Evolutionary conservation across 1,139 yeast genomes (phyloP).

Genomic region (Saccharomyces hybrid): DNA sequence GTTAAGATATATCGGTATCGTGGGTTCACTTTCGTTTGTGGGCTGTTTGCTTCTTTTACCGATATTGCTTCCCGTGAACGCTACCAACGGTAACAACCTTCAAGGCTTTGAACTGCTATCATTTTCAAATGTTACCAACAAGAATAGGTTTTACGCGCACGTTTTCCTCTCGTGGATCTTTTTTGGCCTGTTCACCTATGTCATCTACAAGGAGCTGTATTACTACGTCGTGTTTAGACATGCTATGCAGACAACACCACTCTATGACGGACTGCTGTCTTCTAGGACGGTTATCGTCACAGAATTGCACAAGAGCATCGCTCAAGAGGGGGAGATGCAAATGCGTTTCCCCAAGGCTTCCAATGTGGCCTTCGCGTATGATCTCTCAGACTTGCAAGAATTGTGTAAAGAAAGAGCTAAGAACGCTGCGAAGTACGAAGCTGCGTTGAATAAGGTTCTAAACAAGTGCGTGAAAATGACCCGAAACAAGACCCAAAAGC

Average conservation of each 20-base stretch:
- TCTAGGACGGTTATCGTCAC: slow-evolving; percentile 63
- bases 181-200: slow-evolving; percentile 51
- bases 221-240: slow-evolving; percentile 62
- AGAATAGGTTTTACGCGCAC: slow-evolving; percentile 61
- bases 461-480: slow-evolving; percentile 50
- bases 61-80: slow-evolving; percentile 77
- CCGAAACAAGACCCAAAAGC: slow-evolving; percentile 47
- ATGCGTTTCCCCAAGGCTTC: slow-evolving; percentile 53
- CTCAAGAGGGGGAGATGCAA: slow-evolving; percentile 46
- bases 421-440: slow-evolving; percentile 50
- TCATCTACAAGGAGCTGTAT: slow-evolving; percentile 63
- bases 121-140: slow-evolving; percentile 53
- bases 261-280: slow-evolving; percentile 56
- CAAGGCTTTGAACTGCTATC: slow-evolving; percentile 53
- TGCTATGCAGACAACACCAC: slow-evolving; percentile 60
- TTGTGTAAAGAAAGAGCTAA: slow-evolving; percentile 50
- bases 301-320: slow-evolving; percentile 45
- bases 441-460: slow-evolving; percentile 47
- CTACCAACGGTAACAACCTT: slow-evolving; percentile 59
- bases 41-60: slow-evolving; percentile 70
- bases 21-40: slow-evolving; percentile 48
- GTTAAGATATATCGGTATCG: slow-evolving; percentile 62
- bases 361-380: slow-evolving; percentile 57
- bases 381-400: slow-evolving; percentile 44
- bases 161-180: slow-evolving; percentile 63